A percentile compares a stretch with the other conserved stretches of the same genome.
phyloP scores from a whole-genome alignment of 805 yeast genomes.

The Wickerhamomyces bovis region DNA sequence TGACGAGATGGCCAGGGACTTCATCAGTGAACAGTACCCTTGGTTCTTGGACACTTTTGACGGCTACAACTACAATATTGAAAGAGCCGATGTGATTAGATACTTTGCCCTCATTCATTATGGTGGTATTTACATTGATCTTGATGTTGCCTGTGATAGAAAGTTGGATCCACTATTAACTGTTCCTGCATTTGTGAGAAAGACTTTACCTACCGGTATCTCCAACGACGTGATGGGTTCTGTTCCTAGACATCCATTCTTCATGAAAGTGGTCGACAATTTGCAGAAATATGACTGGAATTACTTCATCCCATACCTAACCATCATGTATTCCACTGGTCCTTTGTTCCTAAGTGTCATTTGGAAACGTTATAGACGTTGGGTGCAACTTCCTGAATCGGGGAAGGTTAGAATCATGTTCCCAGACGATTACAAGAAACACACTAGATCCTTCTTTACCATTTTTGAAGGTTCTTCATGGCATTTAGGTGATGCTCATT shows the following conservation, averaged over 20 bases:
- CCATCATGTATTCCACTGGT: slow-evolving; percentile 92
- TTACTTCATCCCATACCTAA: slow-evolving; percentile 82
- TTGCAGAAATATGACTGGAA: slow-evolving; percentile 57
- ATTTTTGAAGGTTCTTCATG: slow-evolving; percentile 84
- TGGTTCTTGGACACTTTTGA: slow-evolving; percentile 85
- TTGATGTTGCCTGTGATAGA: slow-evolving; percentile 84
- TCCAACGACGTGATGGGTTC: slow-evolving; percentile 93
- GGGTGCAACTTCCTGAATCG: slow-evolving; percentile 58
- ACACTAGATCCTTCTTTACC: slow-evolving; percentile 58
- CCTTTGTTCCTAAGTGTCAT: slow-evolving; percentile 81
- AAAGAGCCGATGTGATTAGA: slow-evolving; percentile 87
- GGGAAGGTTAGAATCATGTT: slow-evolving; percentile 63
- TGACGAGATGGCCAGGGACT: slow-evolving; percentile 72
- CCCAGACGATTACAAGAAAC: slow-evolving; percentile 67
- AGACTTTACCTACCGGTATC: slow-evolving; percentile 85
- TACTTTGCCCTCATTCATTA: slow-evolving; percentile 77
- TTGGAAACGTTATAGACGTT: slow-evolving; percentile 82
- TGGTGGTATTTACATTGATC: slow-evolving; percentile 87
- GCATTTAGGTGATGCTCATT: slow-evolving; percentile 85
- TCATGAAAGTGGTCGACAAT: slow-evolving; percentile 59
- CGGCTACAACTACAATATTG: slow-evolving; percentile 70
- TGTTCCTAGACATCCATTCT: slow-evolving; percentile 82
- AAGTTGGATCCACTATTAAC: slow-evolving; percentile 74
- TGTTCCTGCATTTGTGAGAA: slow-evolving; percentile 81
- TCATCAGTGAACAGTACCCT: slow-evolving; percentile 71